Evolutionary conservation across 257 asterid genomes (phyloP).

Genomic region (Echites panduratus): DNA sequence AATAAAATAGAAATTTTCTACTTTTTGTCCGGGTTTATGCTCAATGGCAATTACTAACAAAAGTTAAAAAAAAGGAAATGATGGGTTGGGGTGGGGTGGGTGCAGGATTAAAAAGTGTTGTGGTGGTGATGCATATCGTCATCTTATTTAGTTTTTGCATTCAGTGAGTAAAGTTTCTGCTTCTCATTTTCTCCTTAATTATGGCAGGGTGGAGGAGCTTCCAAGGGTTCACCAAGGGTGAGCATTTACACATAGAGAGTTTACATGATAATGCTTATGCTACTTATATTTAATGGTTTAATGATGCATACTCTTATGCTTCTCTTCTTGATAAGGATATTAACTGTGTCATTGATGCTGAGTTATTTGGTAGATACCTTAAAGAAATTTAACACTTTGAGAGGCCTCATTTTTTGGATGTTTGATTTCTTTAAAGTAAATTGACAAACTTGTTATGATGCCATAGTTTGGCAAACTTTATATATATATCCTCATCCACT

Average conservation of each 20-base stretch:
- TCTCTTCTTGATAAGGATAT: not conserved
- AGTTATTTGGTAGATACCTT: not conserved
- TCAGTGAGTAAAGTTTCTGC: not conserved
- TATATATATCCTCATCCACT: not conserved
- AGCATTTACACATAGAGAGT: slow-evolving; percentile 14
- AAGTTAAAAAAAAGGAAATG: not conserved
- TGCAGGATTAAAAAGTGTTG: not conserved
- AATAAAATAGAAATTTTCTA: not conserved
- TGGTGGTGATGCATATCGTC: not conserved
- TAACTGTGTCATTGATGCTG: not conserved
- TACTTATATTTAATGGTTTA: not conserved
- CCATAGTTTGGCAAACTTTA: not conserved
- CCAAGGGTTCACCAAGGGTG: slow-evolving; percentile 44
- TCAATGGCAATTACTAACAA: too few relatives aligned
- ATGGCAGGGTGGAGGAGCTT: slow-evolving; percentile 44
- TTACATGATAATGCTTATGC: not conserved
- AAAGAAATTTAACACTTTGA: not conserved
- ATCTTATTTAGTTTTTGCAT: not conserved
- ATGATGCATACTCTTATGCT: not conserved
- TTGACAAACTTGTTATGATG: not conserved
- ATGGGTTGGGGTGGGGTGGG: not conserved
- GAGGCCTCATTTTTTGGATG: not conserved
- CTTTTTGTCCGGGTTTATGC: not conserved
- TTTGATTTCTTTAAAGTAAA: not conserved
- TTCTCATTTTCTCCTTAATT: slow-evolving; percentile 12